Evolutionary conservation across 2,329 filamentous ascomycete genomes (phyloP).

Genomic region (Colletotrichum sp.): DNA sequence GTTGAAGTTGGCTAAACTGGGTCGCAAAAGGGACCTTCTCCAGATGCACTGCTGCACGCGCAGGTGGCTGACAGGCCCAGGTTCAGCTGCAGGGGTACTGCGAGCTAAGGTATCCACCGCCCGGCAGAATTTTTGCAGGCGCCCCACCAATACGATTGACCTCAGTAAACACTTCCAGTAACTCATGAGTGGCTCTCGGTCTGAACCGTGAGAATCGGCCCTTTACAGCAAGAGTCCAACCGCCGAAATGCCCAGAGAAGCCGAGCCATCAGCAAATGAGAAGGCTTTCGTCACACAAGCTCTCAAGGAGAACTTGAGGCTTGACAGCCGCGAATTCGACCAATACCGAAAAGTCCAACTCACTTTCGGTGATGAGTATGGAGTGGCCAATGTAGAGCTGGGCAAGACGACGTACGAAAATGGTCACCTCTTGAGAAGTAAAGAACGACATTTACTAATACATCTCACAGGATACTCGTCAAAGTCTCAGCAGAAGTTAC

Average conservation of each 20-base stretch:
- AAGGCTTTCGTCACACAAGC: slow-evolving; percentile 85
- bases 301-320: slow-evolving; percentile 77
- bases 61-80: background rate
- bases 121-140: slow-evolving; percentile 51
- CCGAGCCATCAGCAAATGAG: slow-evolving; percentile 88
- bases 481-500: slow-evolving; percentile 89
- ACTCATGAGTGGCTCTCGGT: background rate
- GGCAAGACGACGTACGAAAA: slow-evolving; percentile 81
- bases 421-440: background rate
- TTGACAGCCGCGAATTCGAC: slow-evolving; percentile 85
- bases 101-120: slow-evolving; percentile 42
- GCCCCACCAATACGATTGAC: slow-evolving; percentile 23
- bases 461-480: slow-evolving; percentile 71
- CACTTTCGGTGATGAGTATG: slow-evolving; percentile 88
- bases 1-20: background rate
- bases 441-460: background rate
- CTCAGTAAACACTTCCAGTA: slow-evolving; percentile 21
- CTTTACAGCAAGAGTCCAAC: slow-evolving; percentile 24
- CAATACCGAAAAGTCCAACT: slow-evolving; percentile 80
- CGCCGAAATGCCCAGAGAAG: slow-evolving; percentile 84
- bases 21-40: background rate
- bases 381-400: slow-evolving; percentile 83
- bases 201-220: background rate
- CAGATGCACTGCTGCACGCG: background rate
- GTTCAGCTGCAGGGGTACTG: background rate